Base-by-base conservation (phyloP, 148 eudicot genomes). In the Chenopodium formosanum region DNA sequence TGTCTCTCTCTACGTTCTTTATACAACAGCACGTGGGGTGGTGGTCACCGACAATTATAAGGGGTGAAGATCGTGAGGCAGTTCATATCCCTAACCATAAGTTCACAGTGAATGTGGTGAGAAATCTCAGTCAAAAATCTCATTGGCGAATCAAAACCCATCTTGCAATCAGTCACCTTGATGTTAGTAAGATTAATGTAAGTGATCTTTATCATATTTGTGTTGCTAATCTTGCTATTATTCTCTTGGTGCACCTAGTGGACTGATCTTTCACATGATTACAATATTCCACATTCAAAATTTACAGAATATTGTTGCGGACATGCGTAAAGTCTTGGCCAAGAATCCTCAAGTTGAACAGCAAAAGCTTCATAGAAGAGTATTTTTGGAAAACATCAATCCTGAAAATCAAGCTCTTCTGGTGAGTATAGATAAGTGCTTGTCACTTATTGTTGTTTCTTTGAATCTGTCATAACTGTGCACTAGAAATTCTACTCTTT, bases 301-400 rank as follows among this genome's bases (percentile, higher is more conserved):
- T 79, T 34, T 82, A 78, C 90, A 95, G 98, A 95, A 71, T 83
- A 95, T 95, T 85, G 96, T 95, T 81, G 97, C 98, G 79, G 98
- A 95, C 85, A 95, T 95, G 98, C 95, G 98, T 74, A 95, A 95
- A 86, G 93, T 95, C 44, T 87, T 95, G 91, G 89, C 97, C 7
- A 95, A 95, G 89, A 92, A 95, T 83, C 98, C 96, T 87, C 96
- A 92, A 83, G 97, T 95, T 40, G 98, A 95, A 84, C 98, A 95
- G 74, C 89, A 93, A 85, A 93, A 80, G 89, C 90, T 95, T 86
- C 98, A 95, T 77, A 92, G 98, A 88, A 92, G 98, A 90, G 96
- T 92, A 71, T 95, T 95, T 85, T 66, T 95, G 85, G 97, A 93
- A 20, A 88, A 91, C 70, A 80, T 95, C 71, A 87, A 91, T 84